Evolutionary conservation across 306 rosid species (phyloP).

Genomic region (Inga laurina): DNA sequence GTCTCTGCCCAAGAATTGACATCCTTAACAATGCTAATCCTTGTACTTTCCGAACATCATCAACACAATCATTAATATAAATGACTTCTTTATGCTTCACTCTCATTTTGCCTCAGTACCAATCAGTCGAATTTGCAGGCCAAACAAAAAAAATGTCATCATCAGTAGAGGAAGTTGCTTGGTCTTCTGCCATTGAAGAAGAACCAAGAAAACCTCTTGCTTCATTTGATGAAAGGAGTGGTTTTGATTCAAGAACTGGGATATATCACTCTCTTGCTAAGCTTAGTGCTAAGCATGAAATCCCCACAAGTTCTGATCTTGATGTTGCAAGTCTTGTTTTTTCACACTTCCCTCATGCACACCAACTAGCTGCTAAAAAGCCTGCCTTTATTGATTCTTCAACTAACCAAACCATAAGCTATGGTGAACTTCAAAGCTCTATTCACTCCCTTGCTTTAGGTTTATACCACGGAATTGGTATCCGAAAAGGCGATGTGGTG

Average conservation of each 20-base stretch:
- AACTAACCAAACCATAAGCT: constrained; percentile 49
- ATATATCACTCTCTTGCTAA: constrained; percentile 55
- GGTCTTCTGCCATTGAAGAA: constrained; percentile 40
- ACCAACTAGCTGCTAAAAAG: constrained; percentile 51
- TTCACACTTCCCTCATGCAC: constrained; percentile 64
- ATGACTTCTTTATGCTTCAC: constrained; percentile 17
- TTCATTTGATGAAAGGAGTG: constrained; percentile 34
- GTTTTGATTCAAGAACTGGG: constrained; percentile 58
- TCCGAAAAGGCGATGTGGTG: constrained; percentile 77
- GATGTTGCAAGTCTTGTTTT: constrained; percentile 63
- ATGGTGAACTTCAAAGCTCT: constrained; percentile 59
- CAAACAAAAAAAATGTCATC: constrained; percentile 44
- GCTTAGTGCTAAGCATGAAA: constrained; percentile 38
- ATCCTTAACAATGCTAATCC: constrained; percentile 39
- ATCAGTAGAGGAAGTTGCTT: constrained; percentile 29
- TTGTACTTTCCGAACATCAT: constrained; percentile 30
- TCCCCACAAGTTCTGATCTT: constrained; percentile 54
- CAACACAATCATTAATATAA: constrained; percentile 10
- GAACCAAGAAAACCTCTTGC: constrained; percentile 16
- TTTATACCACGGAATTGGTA: constrained; percentile 62
- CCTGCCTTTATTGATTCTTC: constrained; percentile 67
- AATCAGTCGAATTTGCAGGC: not conserved
- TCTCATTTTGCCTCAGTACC: constrained; percentile 12
- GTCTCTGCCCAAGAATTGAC: constrained; percentile 14
- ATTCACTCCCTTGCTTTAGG: constrained; percentile 66